Evolutionary conservation across 139 green algal species (phyloP), one percentile per base, ranked within the genome.

Genomic region (Microglena sp.): DNA sequence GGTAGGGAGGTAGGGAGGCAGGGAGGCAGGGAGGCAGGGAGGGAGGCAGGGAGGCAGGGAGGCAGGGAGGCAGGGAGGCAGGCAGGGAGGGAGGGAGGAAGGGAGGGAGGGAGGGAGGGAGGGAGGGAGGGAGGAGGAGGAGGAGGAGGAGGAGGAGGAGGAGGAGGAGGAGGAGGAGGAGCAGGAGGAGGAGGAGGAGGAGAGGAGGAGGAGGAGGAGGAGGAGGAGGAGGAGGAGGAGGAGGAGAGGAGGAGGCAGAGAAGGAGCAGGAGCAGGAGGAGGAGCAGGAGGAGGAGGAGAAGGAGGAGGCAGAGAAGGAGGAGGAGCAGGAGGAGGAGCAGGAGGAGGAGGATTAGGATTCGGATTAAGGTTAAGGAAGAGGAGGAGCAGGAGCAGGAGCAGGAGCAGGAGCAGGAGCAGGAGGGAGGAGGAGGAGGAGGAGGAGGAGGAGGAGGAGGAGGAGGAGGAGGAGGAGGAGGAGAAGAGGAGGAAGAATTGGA

Each of bases 391-490:
- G 40, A 50, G 40, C 11, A 50, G 40, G 15, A 50, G 11, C 11
- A 15, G 11, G 15, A 15, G 11, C 11, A 15, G 40, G 40, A n/a
- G n/a, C n/a, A n/a, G n/a, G n/a, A n/a, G n/a, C n/a, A n/a, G n/a
- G n/a, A n/a, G n/a, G n/a, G n/a, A n/a, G 40, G 40, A 15, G 11
- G 40, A 15, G 11, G 40, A 50, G 11, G 40, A 50, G 11, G 54
- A 61, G 54, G 54, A 61, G 54, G 54, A 61, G 24, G 8, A 61
- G 54, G 54, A 61, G 5, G 46, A 21, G 5, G 46, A 57, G 21
- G 54, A 61, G 24, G 15, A 61, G 15, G 54, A 61, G 54, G 54
- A 61, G 24, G 26, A 35, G n/a, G 54, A 61, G n/a, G 54, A 61
- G 54, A 61, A 34, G 54, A 35, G 27, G 54, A 61, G 54, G 54